Percentiles rank a stretch among this genome's conserved stretches.
phyloP scores from a whole-genome alignment of 106 monocot species.

The Dendrobium catenatum region DNA sequence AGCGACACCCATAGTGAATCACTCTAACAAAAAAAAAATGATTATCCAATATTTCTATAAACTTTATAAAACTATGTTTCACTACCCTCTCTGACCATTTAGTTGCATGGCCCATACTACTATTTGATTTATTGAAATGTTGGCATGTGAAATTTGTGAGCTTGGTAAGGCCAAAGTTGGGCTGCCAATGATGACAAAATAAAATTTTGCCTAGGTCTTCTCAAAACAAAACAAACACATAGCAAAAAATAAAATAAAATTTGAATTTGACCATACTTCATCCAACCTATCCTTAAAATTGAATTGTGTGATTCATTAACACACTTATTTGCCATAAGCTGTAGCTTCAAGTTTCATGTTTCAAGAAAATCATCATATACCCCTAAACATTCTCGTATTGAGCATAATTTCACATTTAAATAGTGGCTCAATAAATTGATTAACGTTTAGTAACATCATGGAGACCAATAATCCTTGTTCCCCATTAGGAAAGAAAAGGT shows the following conservation, averaged over 20 bases:
- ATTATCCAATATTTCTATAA: neutral
- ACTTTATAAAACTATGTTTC: neutral
- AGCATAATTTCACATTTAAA: neutral
- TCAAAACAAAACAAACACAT: neutral
- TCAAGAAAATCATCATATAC: neutral
- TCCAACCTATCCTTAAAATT: neutral
- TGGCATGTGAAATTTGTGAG: neutral
- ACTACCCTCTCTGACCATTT: neutral
- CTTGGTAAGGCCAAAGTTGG: neutral
- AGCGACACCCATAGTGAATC: neutral
- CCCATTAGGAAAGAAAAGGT: too few species aligned
- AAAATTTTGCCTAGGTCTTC: neutral
- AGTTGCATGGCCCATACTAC: neutral
- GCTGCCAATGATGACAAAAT: neutral
- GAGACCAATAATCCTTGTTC: too few species aligned
- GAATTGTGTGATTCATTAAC: neutral
- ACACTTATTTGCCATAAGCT: neutral
- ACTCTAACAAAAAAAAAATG: neutral
- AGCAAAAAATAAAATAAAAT: neutral
- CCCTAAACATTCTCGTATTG: neutral
- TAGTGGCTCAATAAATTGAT: too few species aligned
- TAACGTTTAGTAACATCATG: too few species aligned
- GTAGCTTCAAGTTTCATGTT: neutral
- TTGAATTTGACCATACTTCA: neutral
- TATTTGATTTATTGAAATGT: neutral